Base-by-base conservation (phyloP, 192 early-diverging fungal genomes). In the Umbelopsis sp. region DNA sequence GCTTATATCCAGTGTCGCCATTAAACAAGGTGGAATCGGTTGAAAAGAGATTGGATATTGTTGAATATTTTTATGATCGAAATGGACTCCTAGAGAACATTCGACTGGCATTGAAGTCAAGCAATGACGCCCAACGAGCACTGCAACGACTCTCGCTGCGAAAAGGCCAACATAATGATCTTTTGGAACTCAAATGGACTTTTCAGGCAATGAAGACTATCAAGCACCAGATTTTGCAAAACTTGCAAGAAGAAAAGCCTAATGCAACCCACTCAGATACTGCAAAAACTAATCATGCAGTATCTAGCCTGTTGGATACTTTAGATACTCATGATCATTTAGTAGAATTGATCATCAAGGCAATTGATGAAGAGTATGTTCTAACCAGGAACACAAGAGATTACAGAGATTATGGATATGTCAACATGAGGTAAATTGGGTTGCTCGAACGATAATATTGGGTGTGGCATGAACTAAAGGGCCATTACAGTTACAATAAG, bases 141-240 rank as follows among this genome's bases (percentile, higher is more conserved):
- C 81, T 91, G 20, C 90, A 91, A 72, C 86, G 90, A 66, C 69
- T 94, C n/a, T 88, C 90, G 14, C 81, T 94, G 21, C 82, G 83
- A 31, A 83, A 83, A 66, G 86, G 86, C 21, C 87, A 90, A 8
- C 86, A 86, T 12, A 80, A 84, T 24, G 89, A 92, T 72, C 74
- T 91, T 16, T 45, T 91, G 24, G 85, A 86, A 17, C 84, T 93
- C 38, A 82, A 85, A 1, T 68, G 76, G 6, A 88, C 91, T 0
- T 76, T 92, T 12, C 77, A 85, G n/a, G 80, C 84, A 1, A 85
- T 90, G 11, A 70, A 80, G 25, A 74, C 51, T 0, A 85, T 81
- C 45, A 83, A 78, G 68, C 17, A 51, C 22, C 72, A 73, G 16
- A 80, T 80, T 45, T 34, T 43, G 45, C 68, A 38, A 25, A 72